Conservation (phyloP, 2,329 filamentous ascomycete species). For the Aspergillus neoniger region DNA sequence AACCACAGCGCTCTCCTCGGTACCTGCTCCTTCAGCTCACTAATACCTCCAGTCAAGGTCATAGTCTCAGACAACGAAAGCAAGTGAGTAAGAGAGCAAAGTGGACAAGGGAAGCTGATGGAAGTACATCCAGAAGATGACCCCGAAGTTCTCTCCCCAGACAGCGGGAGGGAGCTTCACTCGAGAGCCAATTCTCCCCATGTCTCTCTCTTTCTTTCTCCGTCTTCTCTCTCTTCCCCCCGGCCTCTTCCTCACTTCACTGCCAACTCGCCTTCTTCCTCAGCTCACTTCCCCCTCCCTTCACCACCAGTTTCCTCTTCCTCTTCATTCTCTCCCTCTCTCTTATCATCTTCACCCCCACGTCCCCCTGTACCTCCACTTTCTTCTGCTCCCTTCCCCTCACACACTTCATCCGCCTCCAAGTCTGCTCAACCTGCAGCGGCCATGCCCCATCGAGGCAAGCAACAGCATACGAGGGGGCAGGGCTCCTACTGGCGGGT, state of each 20-base stretch:
- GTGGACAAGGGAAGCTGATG: too few relatives aligned
- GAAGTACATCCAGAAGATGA: too few relatives aligned
- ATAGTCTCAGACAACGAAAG: too few relatives aligned
- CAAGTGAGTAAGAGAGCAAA: too few relatives aligned
- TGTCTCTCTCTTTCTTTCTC: not conserved
- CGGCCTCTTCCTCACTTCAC: not conserved
- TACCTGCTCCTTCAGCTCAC: too few relatives aligned
- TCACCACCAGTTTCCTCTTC: not conserved
- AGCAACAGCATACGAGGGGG: not conserved
- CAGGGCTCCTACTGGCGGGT: too few relatives aligned
- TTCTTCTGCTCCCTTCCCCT: slow-evolving; percentile 9
- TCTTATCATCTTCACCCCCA: not conserved
- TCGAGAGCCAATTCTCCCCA: too few relatives aligned
- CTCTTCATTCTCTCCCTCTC: not conserved
- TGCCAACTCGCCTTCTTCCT: not conserved
- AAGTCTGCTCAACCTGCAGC: not conserved
- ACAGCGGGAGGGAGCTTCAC: too few relatives aligned
- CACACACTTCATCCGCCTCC: not conserved
- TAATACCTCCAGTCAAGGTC: too few relatives aligned
- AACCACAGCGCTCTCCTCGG: too few relatives aligned
- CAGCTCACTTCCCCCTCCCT: not conserved
- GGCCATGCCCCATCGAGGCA: not conserved
- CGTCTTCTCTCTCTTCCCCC: not conserved
- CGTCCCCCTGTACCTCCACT: not conserved
- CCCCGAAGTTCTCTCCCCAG: too few relatives aligned